Evolutionary conservation across 2,329 filamentous ascomycete species (phyloP), one percentile per base, ranked within the genome.

Genomic region (Pseudogymnoascus sp.): DNA sequence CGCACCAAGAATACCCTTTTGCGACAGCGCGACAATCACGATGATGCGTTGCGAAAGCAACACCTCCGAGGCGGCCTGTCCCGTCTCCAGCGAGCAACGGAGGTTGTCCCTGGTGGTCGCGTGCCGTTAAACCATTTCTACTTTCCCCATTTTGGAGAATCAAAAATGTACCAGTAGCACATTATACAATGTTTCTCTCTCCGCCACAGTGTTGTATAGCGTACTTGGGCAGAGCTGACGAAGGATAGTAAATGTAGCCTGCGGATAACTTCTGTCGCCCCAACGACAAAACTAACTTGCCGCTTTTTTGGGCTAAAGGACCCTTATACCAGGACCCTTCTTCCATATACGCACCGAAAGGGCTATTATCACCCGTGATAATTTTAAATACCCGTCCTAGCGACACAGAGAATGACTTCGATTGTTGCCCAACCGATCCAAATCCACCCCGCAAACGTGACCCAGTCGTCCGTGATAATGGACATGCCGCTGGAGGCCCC

Each of bases 401-500:
- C 46, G 46, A 53, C 46, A 53, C 46, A 53, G 26, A 53, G 11
- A 16, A 53, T 53, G 46, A 53, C 46, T 53, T 53, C 46, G 26
- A 53, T 53, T 53, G 46, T 53, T 53, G 46, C 46, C 46, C 46
- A 53, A 53, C 46, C 46, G 46, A 16, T 53, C 46, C 46, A 53
- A 8, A 31, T 53, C 26, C 46, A 31, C 5, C 46, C 46, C 26
- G n/a, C 46, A 31, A 53, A 53, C 46, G 46, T 53, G 46, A 53
- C 26, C 26, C 46, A 53, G 46, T 53, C 43, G 24, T 26, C 46
- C n/a, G 46, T 16, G 24, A 33, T 53, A 53, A 53, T 53, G 46
- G 46, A 53, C 8, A 53, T 53, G 11, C 46, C 46, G 6, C 46
- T 53, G 26, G 46, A 53, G 38, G 67, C 72, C 41, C 64, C 69